Evolutionary conservation across 1,139 yeast species (phyloP), one percentile per base, ranked within the genome.

Genomic region (Casaregolazyma suthepensis): DNA sequence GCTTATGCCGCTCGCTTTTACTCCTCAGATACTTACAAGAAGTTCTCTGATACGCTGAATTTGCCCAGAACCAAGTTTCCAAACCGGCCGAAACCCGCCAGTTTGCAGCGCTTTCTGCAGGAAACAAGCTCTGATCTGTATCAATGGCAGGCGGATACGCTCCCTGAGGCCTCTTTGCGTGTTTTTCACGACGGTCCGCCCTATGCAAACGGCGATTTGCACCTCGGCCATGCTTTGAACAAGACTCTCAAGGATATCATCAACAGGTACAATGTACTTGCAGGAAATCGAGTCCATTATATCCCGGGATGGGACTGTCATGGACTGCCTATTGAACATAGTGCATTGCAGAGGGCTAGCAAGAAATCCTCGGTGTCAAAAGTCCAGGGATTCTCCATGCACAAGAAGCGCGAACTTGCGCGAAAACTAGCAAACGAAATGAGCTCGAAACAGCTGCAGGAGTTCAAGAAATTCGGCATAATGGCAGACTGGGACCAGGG

Each of bases 261-360:
- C 53, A 82, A 82, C 59, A 74, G 99, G 52, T 84, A 75, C 62
- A 83, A 88, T 63, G 71, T 91, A 44, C 69, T 85, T 48, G 70
- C 75, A 46, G 86, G 90, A 22, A 78, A 80, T 57, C 75, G 75
- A 47, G 80, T 93, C 5, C 74, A 78, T 53, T 93, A 88, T 65
- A 77, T 78, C 47, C 97, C 98, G 0, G 99, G 99, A 0, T 93
- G 99, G 98, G 99, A 93, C 68, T 93, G 99, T 65, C 99, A 93
- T 71, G 99, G 99, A 0, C 73, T 93, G 37, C 99, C 99, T 1
- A 93, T 93, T 58, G 99, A 93, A 68, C 75, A 88, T 68, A 89
- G 89, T 62, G 95, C 96, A 0, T 70, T 87, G 44, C 68, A 58
- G 55, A 65, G 59, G 53, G 71, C 65, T 53, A 66, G 66, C 51